Base-by-base conservation (phyloP, 805 yeast species). In the Metschnikowia reukaufii region DNA sequence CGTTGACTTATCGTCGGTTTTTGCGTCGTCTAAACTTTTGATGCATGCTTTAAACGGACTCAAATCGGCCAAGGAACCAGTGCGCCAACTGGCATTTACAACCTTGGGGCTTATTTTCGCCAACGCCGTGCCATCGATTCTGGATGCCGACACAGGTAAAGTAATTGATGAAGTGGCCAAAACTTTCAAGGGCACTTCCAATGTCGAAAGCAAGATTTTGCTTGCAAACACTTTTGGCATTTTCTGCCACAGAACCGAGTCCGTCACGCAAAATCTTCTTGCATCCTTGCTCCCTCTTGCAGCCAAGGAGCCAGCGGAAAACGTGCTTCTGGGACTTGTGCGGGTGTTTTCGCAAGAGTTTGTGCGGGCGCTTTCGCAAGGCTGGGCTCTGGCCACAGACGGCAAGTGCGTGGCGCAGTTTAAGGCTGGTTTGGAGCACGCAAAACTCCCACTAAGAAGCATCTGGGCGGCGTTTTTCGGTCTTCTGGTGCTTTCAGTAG, bases 271-370 rank as follows among this genome's bases (percentile, higher is more conserved):
- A 0, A 69, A 66, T 29, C 64, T 84, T 4, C 62, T 78, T 2
- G 58, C 66, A 1, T 72, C 66, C 0, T 59, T 88, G 30, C 52
- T 74, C 1, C 73, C 84, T 2, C 66, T 82, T n/a, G 70, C 85
- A 3, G 44, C 78, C 0, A 90, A 87, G 55, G 98, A 92, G 57
- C 79, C 82, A 38, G 88, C 89, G 56, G 98, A 92, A 59, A 15
- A 52, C 1, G 79, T 87, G 0, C 69, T 90, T 33, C 48, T 67
- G 2, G 67, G 72, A 3, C 68, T 82, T 47, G 68, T 84, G 6
- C 62, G 65, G 7, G 76, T 85, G 0, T 74, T 81, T 44, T 72
- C 82, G 33, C 50, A 53, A 1, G 82, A 79, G 51, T 68, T 76
- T 20, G 57, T 74, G 9, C 21, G 16, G n/a, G 45, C 44, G n/a